These are phyloP conservation scores for Umbilicus rupestris DNA, from an alignment of 164 flowering plant genomes.

Conservation along the genomic window DNA sequence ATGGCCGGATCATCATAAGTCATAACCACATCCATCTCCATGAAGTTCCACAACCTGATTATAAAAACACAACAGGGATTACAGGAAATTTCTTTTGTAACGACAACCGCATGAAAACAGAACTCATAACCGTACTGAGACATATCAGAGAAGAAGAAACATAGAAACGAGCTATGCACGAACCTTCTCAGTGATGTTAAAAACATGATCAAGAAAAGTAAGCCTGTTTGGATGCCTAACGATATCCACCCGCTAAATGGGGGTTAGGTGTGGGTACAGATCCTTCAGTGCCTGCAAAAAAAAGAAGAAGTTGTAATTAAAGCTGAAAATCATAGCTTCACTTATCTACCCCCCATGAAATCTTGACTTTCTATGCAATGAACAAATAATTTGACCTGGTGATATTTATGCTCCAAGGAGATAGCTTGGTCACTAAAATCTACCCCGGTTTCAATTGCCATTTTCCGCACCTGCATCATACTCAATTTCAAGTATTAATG, in stretches of 20 bases:
- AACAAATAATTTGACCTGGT: slow-evolving; percentile 36
- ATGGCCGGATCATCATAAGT: slow-evolving; percentile 97
- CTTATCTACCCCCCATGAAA: too few relatives aligned
- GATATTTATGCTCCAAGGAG: slow-evolving; percentile 65
- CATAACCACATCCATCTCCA: slow-evolving; percentile 95
- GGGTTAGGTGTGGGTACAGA: slow-evolving; percentile 67
- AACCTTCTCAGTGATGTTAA: slow-evolving; percentile 86
- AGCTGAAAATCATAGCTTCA: not conserved
- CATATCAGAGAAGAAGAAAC: not conserved
- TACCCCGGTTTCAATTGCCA: slow-evolving; percentile 85
- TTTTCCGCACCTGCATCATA: slow-evolving; percentile 59
- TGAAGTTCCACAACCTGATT: slow-evolving; percentile 92
- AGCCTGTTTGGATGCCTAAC: slow-evolving; percentile 96
- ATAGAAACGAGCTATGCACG: not conserved
- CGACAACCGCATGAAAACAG: not conserved
- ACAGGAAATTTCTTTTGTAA: not conserved
- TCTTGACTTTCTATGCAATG: too few relatives aligned
- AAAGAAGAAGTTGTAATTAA: slow-evolving; percentile 8
- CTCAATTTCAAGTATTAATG: not conserved
- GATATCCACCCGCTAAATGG: slow-evolving; percentile 79
- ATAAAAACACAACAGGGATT: slow-evolving; percentile 2
- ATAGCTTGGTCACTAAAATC: slow-evolving; percentile 80
- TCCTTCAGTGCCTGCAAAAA: slow-evolving; percentile 68
- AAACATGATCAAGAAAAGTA: slow-evolving; percentile 85
- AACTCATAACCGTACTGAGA: not conserved